Evolutionary conservation across 106 monocot genomes (phyloP), one percentile per base, ranked within the genome.

Genomic region (Dendrobium nobile): DNA sequence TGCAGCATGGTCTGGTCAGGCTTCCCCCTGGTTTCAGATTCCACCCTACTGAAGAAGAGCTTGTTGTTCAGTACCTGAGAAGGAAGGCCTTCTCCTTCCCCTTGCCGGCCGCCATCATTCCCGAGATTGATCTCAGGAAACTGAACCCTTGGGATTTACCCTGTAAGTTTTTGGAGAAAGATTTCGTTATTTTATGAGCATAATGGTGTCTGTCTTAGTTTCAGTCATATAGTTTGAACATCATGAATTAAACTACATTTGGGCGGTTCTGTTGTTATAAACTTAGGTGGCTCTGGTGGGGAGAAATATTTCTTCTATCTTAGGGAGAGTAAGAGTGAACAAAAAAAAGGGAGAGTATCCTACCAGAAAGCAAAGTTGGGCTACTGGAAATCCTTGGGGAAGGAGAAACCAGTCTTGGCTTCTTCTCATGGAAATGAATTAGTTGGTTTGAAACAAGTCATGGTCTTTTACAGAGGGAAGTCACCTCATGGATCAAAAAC

Each of bases 11-110:
- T 41, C n/a, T 44, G n/a, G 74, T 75, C 20, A 76, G 76, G 19
- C 76, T 83, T 9, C 83, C 84, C 31, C 84, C 84, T 56, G 84
- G 84, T 17, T 84, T 84, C 61, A 77, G 84, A 26, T 84, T 84
- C 73, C 72, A 79, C 1, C 84, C 84, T 0, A 84, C 84, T 26
- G 84, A 84, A 15, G 84, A 84, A 40, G 84, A 84, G 84, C 84
- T 84, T 18, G 84, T 84, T 11, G 77, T 84, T 31, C 84, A 84
- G 41, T 84, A 84, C 73, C 74, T 84, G 9, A 79, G 56, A 40
- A 73, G 84, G 28, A 84, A 84, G 47, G 84, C 41, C 61, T 54
- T 84, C 9, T 79, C 84, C 18, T 84, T 41, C 27, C 84, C 84
- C 9, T 33, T 84, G 59, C 84, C 78, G 4, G 70, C 84, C 17